phyloP scores from a whole-genome alignment of 305 asterid species.

The Fraxinus dipetala region DNA sequence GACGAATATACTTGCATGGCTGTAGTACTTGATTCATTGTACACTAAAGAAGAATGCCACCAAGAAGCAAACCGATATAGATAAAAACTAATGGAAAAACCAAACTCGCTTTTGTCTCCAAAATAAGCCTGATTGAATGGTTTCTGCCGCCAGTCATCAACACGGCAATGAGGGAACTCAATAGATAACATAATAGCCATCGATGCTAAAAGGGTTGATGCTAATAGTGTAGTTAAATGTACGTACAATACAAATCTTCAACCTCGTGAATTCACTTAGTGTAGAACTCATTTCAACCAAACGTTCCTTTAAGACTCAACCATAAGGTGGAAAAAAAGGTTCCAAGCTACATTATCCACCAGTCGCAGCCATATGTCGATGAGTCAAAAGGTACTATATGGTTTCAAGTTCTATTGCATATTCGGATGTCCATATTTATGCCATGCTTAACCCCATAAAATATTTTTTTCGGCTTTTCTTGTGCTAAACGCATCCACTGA shows the following conservation, averaged over 20 bases:
- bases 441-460: neutral
- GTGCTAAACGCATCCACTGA: neutral
- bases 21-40: slow-evolving; percentile 73
- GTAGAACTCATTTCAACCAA: neutral
- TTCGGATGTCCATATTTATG: neutral
- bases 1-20: slow-evolving; percentile 79
- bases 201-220: neutral
- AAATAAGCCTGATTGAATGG: slow-evolving; percentile 19
- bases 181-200: neutral
- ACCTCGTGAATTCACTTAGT: neutral
- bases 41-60: slow-evolving; percentile 70
- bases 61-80: slow-evolving; percentile 63
- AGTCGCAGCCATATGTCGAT: neutral
- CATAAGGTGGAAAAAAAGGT: neutral
- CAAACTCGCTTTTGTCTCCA: slow-evolving; percentile 40
- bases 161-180: slow-evolving; percentile 66
- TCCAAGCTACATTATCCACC: neutral
- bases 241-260: neutral
- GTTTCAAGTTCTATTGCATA: neutral
- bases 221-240: neutral
- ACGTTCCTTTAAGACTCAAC: slow-evolving; percentile 17
- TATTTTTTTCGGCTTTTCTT: neutral
- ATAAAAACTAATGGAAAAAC: slow-evolving; percentile 56
- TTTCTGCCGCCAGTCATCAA: slow-evolving; percentile 45
- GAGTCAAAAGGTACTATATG: neutral